phyloP scores from a whole-genome alignment of 2,329 filamentous ascomycete species.

The Xylaria sp. region DNA sequence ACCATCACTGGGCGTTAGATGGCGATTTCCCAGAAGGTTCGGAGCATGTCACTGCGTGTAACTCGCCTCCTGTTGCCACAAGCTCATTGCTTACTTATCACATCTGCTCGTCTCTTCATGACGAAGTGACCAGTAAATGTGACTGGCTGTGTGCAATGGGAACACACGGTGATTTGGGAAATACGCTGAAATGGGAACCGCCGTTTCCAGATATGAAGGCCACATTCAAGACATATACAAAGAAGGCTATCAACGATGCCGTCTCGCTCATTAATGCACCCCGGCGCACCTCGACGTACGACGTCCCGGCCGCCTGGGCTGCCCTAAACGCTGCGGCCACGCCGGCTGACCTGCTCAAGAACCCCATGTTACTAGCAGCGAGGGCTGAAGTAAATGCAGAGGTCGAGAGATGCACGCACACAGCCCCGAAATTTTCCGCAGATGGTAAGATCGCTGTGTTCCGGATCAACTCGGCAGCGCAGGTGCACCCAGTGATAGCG shows the following conservation, averaged over 20 bases:
- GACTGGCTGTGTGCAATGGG: slow-evolving; percentile 73
- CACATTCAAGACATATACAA: slow-evolving; percentile 69
- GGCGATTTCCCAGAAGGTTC: slow-evolving; percentile 66
- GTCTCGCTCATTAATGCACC: slow-evolving; percentile 74
- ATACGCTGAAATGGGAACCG: slow-evolving; percentile 70
- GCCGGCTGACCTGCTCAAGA: slow-evolving; percentile 62
- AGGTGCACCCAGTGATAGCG: slow-evolving; percentile 74
- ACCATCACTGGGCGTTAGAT: slow-evolving; percentile 68
- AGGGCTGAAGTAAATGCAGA: slow-evolving; percentile 69
- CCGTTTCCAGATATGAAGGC: slow-evolving; percentile 74
- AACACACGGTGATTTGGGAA: slow-evolving; percentile 74
- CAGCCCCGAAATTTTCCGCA: slow-evolving; percentile 70
- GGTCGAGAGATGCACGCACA: slow-evolving; percentile 69
- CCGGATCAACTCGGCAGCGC: slow-evolving; percentile 67
- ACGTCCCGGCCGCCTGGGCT: slow-evolving; percentile 69
- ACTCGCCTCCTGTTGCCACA: slow-evolving; percentile 72
- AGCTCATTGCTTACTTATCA: slow-evolving; percentile 71
- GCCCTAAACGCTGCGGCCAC: slow-evolving; percentile 62
- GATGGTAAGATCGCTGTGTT: slow-evolving; percentile 72
- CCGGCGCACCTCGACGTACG: slow-evolving; percentile 68
- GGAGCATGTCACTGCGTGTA: slow-evolving; percentile 68
- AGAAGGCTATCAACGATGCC: slow-evolving; percentile 70
- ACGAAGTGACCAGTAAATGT: slow-evolving; percentile 59
- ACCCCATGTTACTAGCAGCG: slow-evolving; percentile 62
- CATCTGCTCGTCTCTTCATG: slow-evolving; percentile 68